Conservation (phyloP, 495 filamentous ascomycete genomes). For the Xylaria flabelliformis region DNA sequence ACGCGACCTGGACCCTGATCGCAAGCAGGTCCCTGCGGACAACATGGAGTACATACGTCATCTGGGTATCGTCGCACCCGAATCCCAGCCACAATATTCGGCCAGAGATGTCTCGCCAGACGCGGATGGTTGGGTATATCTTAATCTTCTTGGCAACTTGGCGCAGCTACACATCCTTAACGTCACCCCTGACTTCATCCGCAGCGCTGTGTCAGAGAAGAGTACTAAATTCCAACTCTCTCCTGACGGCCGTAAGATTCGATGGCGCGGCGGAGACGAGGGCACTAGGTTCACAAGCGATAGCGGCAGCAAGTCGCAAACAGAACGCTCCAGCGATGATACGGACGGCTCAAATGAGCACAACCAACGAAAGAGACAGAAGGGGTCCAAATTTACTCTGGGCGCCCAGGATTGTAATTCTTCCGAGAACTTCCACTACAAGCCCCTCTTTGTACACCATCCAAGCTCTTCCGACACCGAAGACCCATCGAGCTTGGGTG, state of each 20-base stretch:
- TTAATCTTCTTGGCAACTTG: slow-evolving; percentile 82
- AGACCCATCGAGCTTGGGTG: slow-evolving; percentile 49
- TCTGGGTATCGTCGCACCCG: slow-evolving; percentile 65
- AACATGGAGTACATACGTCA: slow-evolving; percentile 79
- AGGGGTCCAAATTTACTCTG: slow-evolving; percentile 47
- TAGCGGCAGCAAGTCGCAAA: slow-evolving; percentile 52
- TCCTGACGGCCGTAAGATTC: slow-evolving; percentile 72
- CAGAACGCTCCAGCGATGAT: slow-evolving; percentile 49
- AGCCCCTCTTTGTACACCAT: slow-evolving; percentile 64
- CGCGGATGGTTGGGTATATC: slow-evolving; percentile 75
- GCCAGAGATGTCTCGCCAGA: slow-evolving; percentile 56
- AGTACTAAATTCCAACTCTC: slow-evolving; percentile 77
- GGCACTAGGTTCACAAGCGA: slow-evolving; percentile 66
- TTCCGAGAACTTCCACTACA: slow-evolving; percentile 64
- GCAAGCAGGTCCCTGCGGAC: slow-evolving; percentile 69
- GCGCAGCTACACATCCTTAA: slow-evolving; percentile 81
- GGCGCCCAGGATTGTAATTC: slow-evolving; percentile 43
- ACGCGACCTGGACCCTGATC: slow-evolving; percentile 72
- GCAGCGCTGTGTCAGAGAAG: slow-evolving; percentile 66
- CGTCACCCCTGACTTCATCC: slow-evolving; percentile 75
- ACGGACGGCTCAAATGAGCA: slow-evolving; percentile 46
- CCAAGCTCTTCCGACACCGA: slow-evolving; percentile 48
- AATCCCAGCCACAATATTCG: slow-evolving; percentile 40
- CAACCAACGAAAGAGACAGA: slow-evolving; percentile 48
- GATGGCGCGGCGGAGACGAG: slow-evolving; percentile 72